Percentiles rank a stretch among this genome's conserved stretches.
phyloP scores from a whole-genome alignment of 192 early-diverging fungal genomes.

The Piromyces finnis region DNA sequence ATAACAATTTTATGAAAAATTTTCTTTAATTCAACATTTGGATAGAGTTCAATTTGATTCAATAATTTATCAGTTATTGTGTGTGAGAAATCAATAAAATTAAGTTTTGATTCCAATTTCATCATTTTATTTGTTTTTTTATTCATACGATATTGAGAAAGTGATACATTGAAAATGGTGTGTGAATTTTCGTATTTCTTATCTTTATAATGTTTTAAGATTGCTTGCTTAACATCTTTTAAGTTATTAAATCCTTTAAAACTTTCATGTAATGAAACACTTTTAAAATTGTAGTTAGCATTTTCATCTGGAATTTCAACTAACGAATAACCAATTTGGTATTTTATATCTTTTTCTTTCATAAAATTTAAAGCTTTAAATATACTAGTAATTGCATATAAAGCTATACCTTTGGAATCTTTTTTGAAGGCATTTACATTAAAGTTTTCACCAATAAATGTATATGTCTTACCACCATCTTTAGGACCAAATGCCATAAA shows the following conservation, averaged over 20 bases:
- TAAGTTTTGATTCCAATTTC: background rate
- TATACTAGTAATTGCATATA: background rate
- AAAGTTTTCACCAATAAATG: background rate
- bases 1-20: background rate
- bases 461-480: background rate
- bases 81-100: background rate
- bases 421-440: background rate
- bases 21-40: background rate
- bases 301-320: background rate
- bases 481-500: background rate
- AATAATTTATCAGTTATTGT: background rate
- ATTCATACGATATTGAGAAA: background rate
- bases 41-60: background rate
- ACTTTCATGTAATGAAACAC: background rate
- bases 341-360: background rate
- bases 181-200: background rate
- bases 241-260: background rate
- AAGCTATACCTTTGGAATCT: background rate
- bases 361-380: background rate
- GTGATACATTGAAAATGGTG: background rate
- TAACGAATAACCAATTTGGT: background rate
- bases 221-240: background rate
- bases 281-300: background rate
- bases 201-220: background rate
- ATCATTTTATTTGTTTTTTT: background rate